Evolutionary conservation across 2,329 filamentous ascomycete genomes (phyloP), one percentile per base, ranked within the genome.

Genomic region (Alternaria rosae): DNA sequence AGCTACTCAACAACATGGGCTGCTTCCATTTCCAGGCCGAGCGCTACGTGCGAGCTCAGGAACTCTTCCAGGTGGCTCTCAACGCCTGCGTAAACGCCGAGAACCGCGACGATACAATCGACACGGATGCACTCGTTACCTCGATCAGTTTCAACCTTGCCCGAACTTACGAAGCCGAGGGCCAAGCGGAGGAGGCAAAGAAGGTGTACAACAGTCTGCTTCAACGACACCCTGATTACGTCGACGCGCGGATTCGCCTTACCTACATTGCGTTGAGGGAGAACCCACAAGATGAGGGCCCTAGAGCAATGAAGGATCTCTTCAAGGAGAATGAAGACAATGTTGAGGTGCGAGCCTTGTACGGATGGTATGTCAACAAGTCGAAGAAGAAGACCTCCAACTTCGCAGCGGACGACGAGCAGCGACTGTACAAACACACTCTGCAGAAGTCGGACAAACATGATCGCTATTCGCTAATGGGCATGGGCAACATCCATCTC

Each of bases 91-190:
- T 96, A 70, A 91, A 91, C 70, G 90, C 93, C 64, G 88, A 89
- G 48, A 90, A 93, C 71, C 90, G 88, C 71, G 91, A 93, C 62
- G 87, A 90, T 54, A 87, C 88, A 1, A 86, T 90, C 64, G 95
- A 98, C 76, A 94, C 91, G 0, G 95, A 99, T 80, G 93, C 93
- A 13, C 85, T 99, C 5, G 91, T 98, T 25, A 97, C 94, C 0
- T 97, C 94, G 3, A 97, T 99, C 77, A 97, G 93, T 77, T 99
- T 95, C 85, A 99, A 98, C 74, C 88, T 99, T 42, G 95, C 92
- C 26, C 88, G 95, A 60, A 97, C 93, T 60, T 97, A 97, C 73
- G 95, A 99, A 82, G 90, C 92, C 0, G 89, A 92, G 55, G 90
- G 91, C 35, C 86, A 94, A 76, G 85, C 88, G 7, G 92, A 96